These are phyloP conservation scores for Theileria parva DNA, from an alignment of 169 alveolate species.

Conservation along the genomic window DNA sequence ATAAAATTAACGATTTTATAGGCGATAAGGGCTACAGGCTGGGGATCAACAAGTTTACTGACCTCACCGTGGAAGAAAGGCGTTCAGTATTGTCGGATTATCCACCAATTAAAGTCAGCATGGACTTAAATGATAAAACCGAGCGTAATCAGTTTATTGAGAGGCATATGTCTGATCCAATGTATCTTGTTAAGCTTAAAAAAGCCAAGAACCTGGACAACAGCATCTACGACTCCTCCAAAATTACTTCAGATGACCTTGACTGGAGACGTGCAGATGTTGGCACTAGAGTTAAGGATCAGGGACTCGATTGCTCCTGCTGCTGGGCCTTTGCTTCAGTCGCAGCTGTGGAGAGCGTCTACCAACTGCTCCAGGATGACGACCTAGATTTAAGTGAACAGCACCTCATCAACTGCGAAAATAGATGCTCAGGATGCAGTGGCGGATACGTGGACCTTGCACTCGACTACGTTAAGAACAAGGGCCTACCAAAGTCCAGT, in stretches of 20 bases:
- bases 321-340: conserved; percentile 87
- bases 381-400: conserved; percentile 80
- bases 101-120: neutral
- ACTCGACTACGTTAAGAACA: conserved; percentile 71
- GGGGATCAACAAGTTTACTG: conserved; percentile 48
- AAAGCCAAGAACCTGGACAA: conserved; percentile 15
- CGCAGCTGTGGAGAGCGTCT: conserved; percentile 76
- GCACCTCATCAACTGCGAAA: conserved; percentile 84
- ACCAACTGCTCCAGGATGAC: conserved; percentile 44
- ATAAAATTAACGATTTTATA: neutral
- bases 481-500: conserved; percentile 71
- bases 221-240: conserved; percentile 1
- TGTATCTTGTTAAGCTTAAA: conserved; percentile 20
- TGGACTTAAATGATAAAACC: neutral
- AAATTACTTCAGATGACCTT: conserved; percentile 24
- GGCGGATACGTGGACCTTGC: conserved; percentile 86
- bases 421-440: conserved; percentile 75
- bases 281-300: conserved; percentile 75
- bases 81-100: neutral
- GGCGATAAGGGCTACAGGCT: conserved; percentile 23
- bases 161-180: conserved; percentile 17
- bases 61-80: conserved; percentile 34
- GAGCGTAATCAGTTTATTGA: neutral
- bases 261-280: conserved; percentile 77
- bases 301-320: conserved; percentile 77